These are phyloP conservation scores for Pseudoneurospora amorphoporcata DNA, from an alignment of 495 filamentous ascomycete genomes.

Conservation along the genomic window DNA sequence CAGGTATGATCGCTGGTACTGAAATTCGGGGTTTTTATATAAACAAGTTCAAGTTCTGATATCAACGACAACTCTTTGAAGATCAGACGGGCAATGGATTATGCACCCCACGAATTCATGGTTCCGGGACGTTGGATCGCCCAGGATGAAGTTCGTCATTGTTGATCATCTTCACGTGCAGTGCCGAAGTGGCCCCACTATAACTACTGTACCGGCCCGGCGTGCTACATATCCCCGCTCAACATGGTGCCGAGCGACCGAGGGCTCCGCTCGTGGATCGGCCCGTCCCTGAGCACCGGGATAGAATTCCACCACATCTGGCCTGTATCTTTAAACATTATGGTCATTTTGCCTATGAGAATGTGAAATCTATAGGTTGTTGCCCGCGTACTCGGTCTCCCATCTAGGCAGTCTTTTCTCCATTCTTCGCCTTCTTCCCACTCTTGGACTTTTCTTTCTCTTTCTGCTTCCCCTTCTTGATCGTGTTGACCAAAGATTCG, in stretches of 20 bases:
- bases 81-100: neutral
- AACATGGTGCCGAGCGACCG: neutral
- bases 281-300: neutral
- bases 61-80: neutral
- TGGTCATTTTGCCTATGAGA: neutral
- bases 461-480: constrained; percentile 32
- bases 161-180: constrained; percentile 12
- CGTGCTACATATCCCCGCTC: neutral
- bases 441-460: constrained; percentile 14
- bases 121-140: neutral
- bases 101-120: neutral
- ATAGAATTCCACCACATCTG: neutral
- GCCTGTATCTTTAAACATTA: neutral
- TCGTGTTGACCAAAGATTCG: constrained; percentile 30
- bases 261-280: neutral
- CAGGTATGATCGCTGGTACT: neutral
- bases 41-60: neutral
- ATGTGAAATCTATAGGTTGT: neutral
- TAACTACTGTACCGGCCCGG: constrained; percentile 1
- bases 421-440: constrained; percentile 12
- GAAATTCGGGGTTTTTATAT: neutral
- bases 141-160: constrained; percentile 6
- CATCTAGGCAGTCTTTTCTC: constrained; percentile 7
- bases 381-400: neutral
- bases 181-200: constrained; percentile 12